A percentile compares a stretch with the other conserved stretches of the same genome.
Evolutionary conservation across 2,329 filamentous ascomycete genomes (phyloP).

Genomic region (Hypoxylon sp.): DNA sequence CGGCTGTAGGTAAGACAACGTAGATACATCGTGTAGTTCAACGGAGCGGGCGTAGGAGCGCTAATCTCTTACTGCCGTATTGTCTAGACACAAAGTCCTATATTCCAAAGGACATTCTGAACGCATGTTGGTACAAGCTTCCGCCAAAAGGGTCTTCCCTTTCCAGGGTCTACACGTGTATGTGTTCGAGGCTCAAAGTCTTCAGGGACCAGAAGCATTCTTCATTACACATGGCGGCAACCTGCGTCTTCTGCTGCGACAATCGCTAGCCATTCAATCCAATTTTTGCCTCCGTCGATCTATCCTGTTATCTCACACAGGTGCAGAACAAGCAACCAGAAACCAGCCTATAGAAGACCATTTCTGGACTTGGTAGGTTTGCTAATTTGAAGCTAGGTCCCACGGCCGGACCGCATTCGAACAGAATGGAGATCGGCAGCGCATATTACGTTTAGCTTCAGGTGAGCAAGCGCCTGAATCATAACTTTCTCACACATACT

Average conservation of each 20-base stretch:
- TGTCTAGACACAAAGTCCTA: slow-evolving; percentile 11
- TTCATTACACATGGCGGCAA: slow-evolving; percentile 42
- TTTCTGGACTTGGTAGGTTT: slow-evolving; percentile 15
- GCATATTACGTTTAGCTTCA: slow-evolving; percentile 40
- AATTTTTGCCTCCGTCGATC: slow-evolving; percentile 38
- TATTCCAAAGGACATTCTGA: not conserved
- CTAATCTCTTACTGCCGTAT: slow-evolving; percentile 18
- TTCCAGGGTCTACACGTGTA: slow-evolving; percentile 25
- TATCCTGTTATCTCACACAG: slow-evolving; percentile 27
- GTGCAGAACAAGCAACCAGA: slow-evolving; percentile 23
- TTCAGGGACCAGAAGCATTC: slow-evolving; percentile 30
- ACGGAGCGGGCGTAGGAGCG: slow-evolving; percentile 16
- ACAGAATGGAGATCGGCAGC: slow-evolving; percentile 29
- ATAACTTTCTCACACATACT: slow-evolving; percentile 30
- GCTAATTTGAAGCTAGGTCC: slow-evolving; percentile 31
- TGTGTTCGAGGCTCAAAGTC: slow-evolving; percentile 28
- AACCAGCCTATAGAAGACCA: slow-evolving; percentile 18
- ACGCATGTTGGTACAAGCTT: slow-evolving; percentile 9
- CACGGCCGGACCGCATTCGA: slow-evolving; percentile 20
- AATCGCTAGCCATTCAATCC: slow-evolving; percentile 34
- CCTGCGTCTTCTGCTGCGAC: slow-evolving; percentile 33
- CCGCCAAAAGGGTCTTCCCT: slow-evolving; percentile 12
- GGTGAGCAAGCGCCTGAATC: slow-evolving; percentile 39
- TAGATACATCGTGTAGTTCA: no score
- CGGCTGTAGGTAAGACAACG: slow-evolving; percentile 33